These are phyloP conservation scores for Pyrenophora graminea DNA, from an alignment of 2,329 filamentous ascomycete genomes.

Conservation along the genomic window DNA sequence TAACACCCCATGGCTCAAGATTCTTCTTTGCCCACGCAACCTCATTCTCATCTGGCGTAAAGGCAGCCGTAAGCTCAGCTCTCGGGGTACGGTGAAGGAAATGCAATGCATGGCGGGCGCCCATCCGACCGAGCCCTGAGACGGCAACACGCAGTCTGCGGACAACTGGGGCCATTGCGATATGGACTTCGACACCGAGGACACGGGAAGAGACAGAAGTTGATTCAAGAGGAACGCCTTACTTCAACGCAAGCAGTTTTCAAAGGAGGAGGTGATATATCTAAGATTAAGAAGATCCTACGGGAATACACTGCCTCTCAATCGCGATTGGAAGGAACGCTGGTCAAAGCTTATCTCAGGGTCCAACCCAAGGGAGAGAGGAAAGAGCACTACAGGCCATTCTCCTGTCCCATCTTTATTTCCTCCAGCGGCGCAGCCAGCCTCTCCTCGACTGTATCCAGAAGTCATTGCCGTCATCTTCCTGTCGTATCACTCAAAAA, in stretches of 20 bases:
- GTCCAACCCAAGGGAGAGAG: neutral
- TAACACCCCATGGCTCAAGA: slow-evolving; percentile 58
- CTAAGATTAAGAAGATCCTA: too few relatives aligned
- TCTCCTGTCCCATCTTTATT: neutral
- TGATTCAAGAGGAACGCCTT: too few relatives aligned
- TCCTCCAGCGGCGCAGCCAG: neutral
- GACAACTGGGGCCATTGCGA: slow-evolving; percentile 38
- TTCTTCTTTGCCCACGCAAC: slow-evolving; percentile 55
- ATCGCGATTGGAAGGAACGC: neutral
- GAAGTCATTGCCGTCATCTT: neutral
- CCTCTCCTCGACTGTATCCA: neutral
- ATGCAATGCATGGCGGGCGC: slow-evolving; percentile 54
- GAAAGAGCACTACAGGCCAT: neutral
- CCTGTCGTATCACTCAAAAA: neutral
- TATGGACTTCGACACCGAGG: slow-evolving; percentile 1
- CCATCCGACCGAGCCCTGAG: slow-evolving; percentile 56
- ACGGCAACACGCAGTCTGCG: slow-evolving; percentile 52
- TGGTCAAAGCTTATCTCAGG: neutral
- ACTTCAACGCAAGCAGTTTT: too few relatives aligned
- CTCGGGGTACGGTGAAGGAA: slow-evolving; percentile 53
- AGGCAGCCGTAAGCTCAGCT: slow-evolving; percentile 54
- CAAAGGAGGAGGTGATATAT: too few relatives aligned
- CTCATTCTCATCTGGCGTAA: slow-evolving; percentile 50
- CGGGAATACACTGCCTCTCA: too few relatives aligned
- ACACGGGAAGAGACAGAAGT: neutral